Evolutionary conservation across 2,329 filamentous ascomycete genomes (phyloP).

Genomic region (Stemphylium lycopersici): DNA sequence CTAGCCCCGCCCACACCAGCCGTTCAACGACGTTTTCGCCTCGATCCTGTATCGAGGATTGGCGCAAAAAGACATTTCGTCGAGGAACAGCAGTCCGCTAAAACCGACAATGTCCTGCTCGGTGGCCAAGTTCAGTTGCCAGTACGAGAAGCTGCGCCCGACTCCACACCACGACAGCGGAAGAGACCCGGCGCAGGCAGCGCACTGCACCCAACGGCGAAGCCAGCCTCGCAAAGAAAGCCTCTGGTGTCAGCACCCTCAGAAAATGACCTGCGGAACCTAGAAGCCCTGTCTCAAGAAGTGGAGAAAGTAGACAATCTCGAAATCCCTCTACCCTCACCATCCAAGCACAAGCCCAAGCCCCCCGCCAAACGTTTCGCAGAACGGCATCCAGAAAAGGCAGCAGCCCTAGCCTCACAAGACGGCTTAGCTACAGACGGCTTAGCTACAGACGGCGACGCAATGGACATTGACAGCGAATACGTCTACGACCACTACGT

Average conservation of each 20-base stretch:
- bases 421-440: conserved; percentile 13
- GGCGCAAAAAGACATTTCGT: conserved; percentile 30
- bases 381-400: conserved; percentile 41
- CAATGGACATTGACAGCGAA: conserved; percentile 53
- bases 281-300: conserved; percentile 42
- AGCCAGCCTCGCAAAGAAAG: conserved; percentile 10
- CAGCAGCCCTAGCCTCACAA: conserved; percentile 23
- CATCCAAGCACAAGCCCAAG: conserved; percentile 45
- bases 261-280: conserved; percentile 37
- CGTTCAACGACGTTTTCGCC: conserved; percentile 32
- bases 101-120: neutral
- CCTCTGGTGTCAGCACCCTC: conserved; percentile 20
- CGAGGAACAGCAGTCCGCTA: conserved; percentile 19
- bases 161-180: conserved; percentile 23
- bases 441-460: conserved; percentile 23
- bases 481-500: conserved; percentile 69
- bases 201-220: conserved; percentile 18
- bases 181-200: conserved; percentile 39
- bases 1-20: conserved; percentile 25
- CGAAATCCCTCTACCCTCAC: conserved; percentile 14
- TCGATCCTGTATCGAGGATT: conserved; percentile 25
- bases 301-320: conserved; percentile 35
- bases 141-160: conserved; percentile 4
- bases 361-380: conserved; percentile 42
- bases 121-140: conserved; percentile 9